These are phyloP conservation scores for Venturia carpophila DNA, from an alignment of 2,329 filamentous ascomycete genomes.

Conservation along the genomic window DNA sequence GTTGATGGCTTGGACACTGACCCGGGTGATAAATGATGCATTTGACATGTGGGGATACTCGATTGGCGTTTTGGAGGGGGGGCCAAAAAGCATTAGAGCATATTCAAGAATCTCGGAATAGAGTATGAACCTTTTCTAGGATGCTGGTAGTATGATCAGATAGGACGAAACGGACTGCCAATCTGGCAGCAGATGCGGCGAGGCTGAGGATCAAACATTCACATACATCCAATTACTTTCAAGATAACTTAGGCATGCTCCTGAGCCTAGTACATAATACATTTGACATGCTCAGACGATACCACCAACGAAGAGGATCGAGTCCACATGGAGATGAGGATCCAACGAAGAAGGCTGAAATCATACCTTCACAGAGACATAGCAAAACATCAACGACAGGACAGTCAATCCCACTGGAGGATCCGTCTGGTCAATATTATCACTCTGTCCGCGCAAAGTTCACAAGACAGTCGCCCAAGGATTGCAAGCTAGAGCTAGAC, in stretches of 20 bases:
- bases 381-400: not conserved
- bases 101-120: not conserved
- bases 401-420: not conserved
- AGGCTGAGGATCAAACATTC: too few relatives aligned
- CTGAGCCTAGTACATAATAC: too few relatives aligned
- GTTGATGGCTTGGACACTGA: not conserved
- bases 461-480: not conserved
- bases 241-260: too few relatives aligned
- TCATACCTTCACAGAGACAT: not conserved
- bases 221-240: too few relatives aligned
- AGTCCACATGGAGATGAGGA: not conserved
- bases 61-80: not conserved
- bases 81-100: not conserved
- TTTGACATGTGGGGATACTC: not conserved
- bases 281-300: not conserved
- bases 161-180: too few relatives aligned
- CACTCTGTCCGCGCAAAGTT: not conserved
- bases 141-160: too few relatives aligned
- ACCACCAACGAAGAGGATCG: not conserved
- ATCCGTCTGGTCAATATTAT: not conserved
- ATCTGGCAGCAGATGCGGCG: too few relatives aligned
- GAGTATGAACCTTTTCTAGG: not conserved
- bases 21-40: not conserved
- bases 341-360: not conserved
- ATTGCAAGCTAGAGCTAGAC: slow-evolving; percentile 1